Percentiles rank a stretch among this genome's conserved stretches.
phyloP scores from a whole-genome alignment of 208 protist species.

The Naegleria fowleri region DNA sequence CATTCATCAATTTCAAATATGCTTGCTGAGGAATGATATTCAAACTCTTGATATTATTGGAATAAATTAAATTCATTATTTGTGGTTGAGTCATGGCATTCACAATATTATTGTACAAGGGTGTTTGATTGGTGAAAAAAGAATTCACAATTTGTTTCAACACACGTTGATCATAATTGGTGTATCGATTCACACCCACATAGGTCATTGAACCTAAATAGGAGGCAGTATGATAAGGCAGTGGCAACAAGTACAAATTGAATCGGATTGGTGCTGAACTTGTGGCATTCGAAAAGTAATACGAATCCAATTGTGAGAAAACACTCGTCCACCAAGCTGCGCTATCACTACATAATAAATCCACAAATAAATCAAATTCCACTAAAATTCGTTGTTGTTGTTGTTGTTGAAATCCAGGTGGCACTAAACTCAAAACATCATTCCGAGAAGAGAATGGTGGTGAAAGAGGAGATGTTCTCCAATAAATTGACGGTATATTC shows the following conservation, averaged over 20 bases:
- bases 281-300: not conserved
- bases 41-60: not conserved
- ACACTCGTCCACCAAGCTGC: not conserved
- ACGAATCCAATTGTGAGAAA: not conserved
- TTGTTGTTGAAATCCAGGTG: not conserved
- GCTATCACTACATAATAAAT: constrained; percentile 5
- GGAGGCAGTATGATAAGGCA: not conserved
- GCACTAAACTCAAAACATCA: not conserved
- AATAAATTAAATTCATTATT: not conserved
- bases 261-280: not conserved
- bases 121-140: not conserved
- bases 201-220: not conserved
- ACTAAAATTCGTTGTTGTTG: not conserved
- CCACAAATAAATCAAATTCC: not conserved
- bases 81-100: not conserved
- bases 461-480: not conserved
- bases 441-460: not conserved
- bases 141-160: not conserved
- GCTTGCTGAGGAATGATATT: not conserved
- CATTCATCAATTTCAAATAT: not conserved
- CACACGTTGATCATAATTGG: not conserved
- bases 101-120: not conserved
- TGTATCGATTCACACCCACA: not conserved
- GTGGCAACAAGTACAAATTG: not conserved
- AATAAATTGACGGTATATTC: no score